Percentiles rank a stretch among this genome's conserved stretches.
Conservation (phyloP, 306 rosid species). For the Inga oerstediana region DNA sequence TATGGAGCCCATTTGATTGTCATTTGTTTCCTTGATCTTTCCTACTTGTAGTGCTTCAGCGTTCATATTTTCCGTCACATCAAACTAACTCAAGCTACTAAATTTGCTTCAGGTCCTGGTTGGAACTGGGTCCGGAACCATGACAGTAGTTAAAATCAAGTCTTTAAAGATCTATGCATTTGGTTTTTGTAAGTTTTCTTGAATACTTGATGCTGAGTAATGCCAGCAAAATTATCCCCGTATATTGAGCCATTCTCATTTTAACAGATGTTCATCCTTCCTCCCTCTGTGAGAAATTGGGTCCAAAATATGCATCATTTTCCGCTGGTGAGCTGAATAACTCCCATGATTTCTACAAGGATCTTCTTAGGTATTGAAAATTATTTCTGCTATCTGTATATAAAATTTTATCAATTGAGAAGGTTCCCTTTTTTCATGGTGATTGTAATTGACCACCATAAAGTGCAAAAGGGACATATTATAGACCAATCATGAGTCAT, state of each 20-base stretch:
- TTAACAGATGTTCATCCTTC: conserved; percentile 78
- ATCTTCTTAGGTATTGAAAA: conserved; percentile 84
- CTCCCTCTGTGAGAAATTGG: conserved; percentile 85
- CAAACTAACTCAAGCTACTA: conserved; percentile 6
- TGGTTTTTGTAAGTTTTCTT: conserved; percentile 86
- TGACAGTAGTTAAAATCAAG: conserved; percentile 82
- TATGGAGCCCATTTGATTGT: not conserved
- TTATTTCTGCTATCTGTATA: conserved; percentile 16
- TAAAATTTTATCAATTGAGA: conserved; percentile 13
- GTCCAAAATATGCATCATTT: conserved; percentile 80
- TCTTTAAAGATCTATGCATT: conserved; percentile 88
- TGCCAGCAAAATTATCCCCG: conserved; percentile 20
- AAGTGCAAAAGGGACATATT: conserved; percentile 1
- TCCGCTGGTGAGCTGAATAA: conserved; percentile 66
- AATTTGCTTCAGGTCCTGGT: conserved; percentile 75
- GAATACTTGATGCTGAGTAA: conserved; percentile 23
- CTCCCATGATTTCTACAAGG: conserved; percentile 66
- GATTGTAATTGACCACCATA: conserved; percentile 4
- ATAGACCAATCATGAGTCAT: not conserved
- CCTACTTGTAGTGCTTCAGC: conserved; percentile 5
- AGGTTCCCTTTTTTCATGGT: conserved; percentile 1
- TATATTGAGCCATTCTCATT: conserved; percentile 25
- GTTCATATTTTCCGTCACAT: conserved; percentile 7
- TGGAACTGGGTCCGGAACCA: conserved; percentile 87
- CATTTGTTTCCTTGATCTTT: conserved; percentile 18